Conservation (phyloP, 2,329 filamentous ascomycete genomes). For the Pseudogymnoascus sp. region DNA sequence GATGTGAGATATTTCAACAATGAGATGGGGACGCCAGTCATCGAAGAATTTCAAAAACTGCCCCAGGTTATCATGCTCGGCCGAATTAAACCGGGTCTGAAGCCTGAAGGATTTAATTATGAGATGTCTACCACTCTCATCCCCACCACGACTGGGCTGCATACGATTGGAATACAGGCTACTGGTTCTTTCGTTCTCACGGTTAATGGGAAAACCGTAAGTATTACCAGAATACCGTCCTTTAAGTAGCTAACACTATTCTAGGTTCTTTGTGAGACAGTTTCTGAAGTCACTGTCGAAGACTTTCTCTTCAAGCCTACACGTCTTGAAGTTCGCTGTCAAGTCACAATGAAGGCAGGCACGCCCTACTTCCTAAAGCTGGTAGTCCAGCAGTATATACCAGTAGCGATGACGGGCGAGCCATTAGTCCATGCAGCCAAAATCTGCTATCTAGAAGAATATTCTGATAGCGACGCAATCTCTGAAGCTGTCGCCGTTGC, state of each 20-base stretch:
- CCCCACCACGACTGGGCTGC: background rate
- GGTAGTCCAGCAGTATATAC: background rate
- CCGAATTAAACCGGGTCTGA: conserved; percentile 2
- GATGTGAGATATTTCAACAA: conserved; percentile 11
- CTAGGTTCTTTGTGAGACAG: background rate
- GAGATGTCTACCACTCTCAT: conserved; percentile 10
- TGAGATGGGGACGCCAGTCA: background rate
- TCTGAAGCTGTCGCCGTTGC: conserved; percentile 15
- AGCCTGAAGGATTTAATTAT: conserved; percentile 8
- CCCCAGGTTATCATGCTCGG: conserved; percentile 9
- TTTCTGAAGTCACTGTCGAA: conserved; percentile 13
- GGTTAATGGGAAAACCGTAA: background rate
- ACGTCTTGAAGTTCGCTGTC: conserved; percentile 12
- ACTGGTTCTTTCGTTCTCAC: background rate
- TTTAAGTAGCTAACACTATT: background rate
- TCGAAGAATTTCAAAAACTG: conserved; percentile 2
- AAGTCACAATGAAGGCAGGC: background rate
- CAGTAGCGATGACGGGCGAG: conserved; percentile 9
- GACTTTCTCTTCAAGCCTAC: conserved; percentile 18
- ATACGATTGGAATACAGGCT: conserved; percentile 11
- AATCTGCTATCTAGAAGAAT: conserved; percentile 14
- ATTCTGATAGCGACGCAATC: conserved; percentile 11
- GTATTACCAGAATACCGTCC: background rate
- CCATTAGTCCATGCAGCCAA: conserved; percentile 12
- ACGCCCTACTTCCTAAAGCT: background rate